These are phyloP conservation scores for Microdochium bolleyi DNA, from an alignment of 2,329 filamentous ascomycete species.

Conservation along the genomic window DNA sequence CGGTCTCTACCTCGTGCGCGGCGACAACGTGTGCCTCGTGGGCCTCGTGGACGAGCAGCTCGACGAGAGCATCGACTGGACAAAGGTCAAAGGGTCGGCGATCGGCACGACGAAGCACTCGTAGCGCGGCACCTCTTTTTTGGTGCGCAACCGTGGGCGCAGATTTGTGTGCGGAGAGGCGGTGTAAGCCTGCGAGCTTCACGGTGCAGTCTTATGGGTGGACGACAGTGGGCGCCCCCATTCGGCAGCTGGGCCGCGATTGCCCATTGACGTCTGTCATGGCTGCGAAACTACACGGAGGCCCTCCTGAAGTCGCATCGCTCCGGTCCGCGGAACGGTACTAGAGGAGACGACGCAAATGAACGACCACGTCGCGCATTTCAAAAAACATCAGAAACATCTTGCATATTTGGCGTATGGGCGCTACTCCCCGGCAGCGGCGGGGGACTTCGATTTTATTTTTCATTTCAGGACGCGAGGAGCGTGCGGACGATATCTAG, in stretches of 20 bases:
- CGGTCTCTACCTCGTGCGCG: conserved; percentile 84
- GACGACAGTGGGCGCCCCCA: too few species aligned
- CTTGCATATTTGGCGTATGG: conserved; percentile 21
- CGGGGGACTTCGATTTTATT: background rate
- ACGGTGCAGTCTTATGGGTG: background rate
- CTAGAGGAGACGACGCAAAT: conserved; percentile 1
- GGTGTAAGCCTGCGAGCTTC: too few species aligned
- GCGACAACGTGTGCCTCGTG: conserved; percentile 88
- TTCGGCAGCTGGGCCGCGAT: too few species aligned
- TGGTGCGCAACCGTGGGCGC: background rate
- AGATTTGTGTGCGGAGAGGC: too few species aligned
- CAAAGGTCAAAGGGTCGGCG: conserved; percentile 74
- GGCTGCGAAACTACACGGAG: too few species aligned
- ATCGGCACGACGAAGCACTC: conserved; percentile 80
- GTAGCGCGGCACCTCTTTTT: conserved; percentile 22
- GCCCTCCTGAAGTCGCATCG: too few species aligned
- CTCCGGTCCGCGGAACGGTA: too few species aligned
- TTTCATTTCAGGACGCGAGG: background rate
- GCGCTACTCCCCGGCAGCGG: background rate
- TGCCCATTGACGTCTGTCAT: too few species aligned
- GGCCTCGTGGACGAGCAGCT: conserved; percentile 85
- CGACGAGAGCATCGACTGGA: conserved; percentile 88
- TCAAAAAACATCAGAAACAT: background rate
- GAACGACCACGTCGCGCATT: background rate
- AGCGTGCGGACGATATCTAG: background rate